These are phyloP conservation scores for Trametes elegans DNA, from an alignment of 768 basidiomycete species.

Conservation along the genomic window DNA sequence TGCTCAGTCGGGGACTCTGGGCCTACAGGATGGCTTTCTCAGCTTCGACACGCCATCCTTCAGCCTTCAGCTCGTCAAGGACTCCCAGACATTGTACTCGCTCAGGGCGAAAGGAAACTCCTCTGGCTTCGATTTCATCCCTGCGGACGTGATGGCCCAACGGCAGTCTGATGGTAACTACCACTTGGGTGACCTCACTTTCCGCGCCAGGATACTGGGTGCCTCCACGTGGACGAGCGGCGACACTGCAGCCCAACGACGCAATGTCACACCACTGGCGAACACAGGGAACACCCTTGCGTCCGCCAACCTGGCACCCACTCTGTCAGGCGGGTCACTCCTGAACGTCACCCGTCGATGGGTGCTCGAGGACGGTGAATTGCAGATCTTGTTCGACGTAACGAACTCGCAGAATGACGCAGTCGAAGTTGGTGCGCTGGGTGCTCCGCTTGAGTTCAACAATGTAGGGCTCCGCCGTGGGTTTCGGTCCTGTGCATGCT, in stretches of 20 bases:
- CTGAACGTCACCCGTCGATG: slow-evolving; percentile 53
- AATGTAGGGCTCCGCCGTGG: slow-evolving; percentile 39
- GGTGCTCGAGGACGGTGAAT: slow-evolving; percentile 39
- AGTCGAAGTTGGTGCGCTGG: slow-evolving; percentile 54
- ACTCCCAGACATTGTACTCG: slow-evolving; percentile 57
- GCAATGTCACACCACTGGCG: slow-evolving; percentile 36
- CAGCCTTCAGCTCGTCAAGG: slow-evolving; percentile 47
- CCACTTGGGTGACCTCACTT: slow-evolving; percentile 56
- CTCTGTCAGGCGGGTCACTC: slow-evolving; percentile 43
- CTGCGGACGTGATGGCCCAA: slow-evolving; percentile 47
- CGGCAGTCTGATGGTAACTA: slow-evolving; percentile 49
- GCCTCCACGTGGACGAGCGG: slow-evolving; percentile 45
- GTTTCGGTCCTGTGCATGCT: no score
- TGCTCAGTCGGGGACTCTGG: slow-evolving; percentile 34
- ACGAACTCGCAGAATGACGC: slow-evolving; percentile 44
- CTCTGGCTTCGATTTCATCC: slow-evolving; percentile 49
- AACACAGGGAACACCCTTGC: slow-evolving; percentile 46
- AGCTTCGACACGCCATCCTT: slow-evolving; percentile 46
- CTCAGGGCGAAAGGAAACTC: slow-evolving; percentile 35
- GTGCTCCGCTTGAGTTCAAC: slow-evolving; percentile 54
- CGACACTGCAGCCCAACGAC: slow-evolving; percentile 44
- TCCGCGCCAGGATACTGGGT: slow-evolving; percentile 46
- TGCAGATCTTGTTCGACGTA: slow-evolving; percentile 51
- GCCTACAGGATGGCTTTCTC: slow-evolving; percentile 46
- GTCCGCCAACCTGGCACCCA: slow-evolving; percentile 47